Evolutionary conservation across 345 rosid genomes (phyloP), one percentile per base, ranked within the genome.

Genomic region (Melaleuca alternifolia): DNA sequence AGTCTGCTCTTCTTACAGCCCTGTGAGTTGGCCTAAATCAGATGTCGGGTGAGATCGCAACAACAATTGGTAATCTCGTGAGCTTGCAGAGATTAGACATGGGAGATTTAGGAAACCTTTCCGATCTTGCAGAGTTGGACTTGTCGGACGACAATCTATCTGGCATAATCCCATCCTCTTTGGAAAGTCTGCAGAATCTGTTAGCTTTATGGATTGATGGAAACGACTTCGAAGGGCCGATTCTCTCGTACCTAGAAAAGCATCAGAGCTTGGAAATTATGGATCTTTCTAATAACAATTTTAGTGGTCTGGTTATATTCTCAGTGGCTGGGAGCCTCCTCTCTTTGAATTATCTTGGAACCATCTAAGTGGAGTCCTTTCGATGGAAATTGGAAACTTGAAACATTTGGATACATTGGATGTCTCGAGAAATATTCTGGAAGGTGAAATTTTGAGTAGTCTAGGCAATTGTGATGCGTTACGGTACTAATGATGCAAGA

Each of bases 21-120:
- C 41, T 83, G 4, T 0, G 2, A 3, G 2, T 87, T 21, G 83
- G 46, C 1, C 1, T 1, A 13, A 88, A 89, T 24, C 1, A 33
- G 1, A 50, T 89, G 5, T 52, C 50, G 0, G 91, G 90, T 50
- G 50, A n/a, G 48, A 84, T 91, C 30, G 90, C 87, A 7, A 2
- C 50, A 23, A 89, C 84, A 6, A 88, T 89, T 14, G 87, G 71
- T 9, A 88, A 89, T 50, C 85, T 87, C 50, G 87, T 85, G 54
- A 85, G 83, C 61, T 81, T 91, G 83, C 30, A 2, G 1, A 5
- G 0, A 14, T 82, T 44, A n/a, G 6, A 0, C 1, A 9, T 18
- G 30, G 6, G 0, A 16, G 4, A 71, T 16, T 33, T 71, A 71
- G 26, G 79, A 33, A 33, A 8, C 13, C 7, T 37, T 71, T 33